A percentile compares a stretch with the other conserved stretches of the same genome.
These are phyloP conservation scores for Ogataea ganodermae DNA, from an alignment of 805 yeast species.

Conservation along the genomic window DNA sequence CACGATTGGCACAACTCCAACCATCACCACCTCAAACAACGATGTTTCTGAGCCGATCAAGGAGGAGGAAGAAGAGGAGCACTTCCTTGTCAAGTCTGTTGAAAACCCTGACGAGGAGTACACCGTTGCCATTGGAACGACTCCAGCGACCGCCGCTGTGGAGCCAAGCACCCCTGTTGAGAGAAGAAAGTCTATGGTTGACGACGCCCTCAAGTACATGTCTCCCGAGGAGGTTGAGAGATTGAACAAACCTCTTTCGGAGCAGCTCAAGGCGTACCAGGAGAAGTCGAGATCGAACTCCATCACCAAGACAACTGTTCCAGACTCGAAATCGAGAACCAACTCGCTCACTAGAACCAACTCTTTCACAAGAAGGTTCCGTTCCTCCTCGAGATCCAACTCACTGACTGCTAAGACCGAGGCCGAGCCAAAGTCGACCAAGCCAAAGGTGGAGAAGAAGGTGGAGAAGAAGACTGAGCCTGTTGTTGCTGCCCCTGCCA, in stretches of 20 bases:
- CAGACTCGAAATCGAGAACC: conserved; percentile 28
- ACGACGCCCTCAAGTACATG: conserved; percentile 31
- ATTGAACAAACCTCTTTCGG: conserved; percentile 34
- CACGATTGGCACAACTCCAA: background rate
- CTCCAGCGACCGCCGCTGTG: conserved; percentile 8
- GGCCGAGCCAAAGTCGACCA: conserved; percentile 9
- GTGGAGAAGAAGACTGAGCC: conserved; percentile 1
- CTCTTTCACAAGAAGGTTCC: conserved; percentile 19
- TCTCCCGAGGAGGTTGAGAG: conserved; percentile 30
- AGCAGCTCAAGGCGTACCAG: conserved; percentile 28
- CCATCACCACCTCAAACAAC: conserved; percentile 2
- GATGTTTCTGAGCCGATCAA: conserved; percentile 37
- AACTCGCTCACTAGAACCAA: conserved; percentile 26
- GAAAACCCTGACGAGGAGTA: conserved; percentile 23
- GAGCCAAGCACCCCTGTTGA: conserved; percentile 14
- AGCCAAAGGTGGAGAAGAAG: background rate
- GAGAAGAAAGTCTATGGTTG: conserved; percentile 36
- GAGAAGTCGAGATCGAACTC: conserved; percentile 45
- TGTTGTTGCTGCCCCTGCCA: conserved; percentile 14
- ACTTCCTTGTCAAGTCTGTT: conserved; percentile 20
- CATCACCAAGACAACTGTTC: conserved; percentile 45
- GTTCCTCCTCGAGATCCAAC: conserved; percentile 26
- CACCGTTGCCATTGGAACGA: conserved; percentile 8
- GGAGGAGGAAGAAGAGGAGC: conserved; percentile 28
- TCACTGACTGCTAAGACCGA: conserved; percentile 31